Evolutionary conservation across 352 stramenopile genomes (phyloP).

Genomic region (Pythium dissimile): DNA sequence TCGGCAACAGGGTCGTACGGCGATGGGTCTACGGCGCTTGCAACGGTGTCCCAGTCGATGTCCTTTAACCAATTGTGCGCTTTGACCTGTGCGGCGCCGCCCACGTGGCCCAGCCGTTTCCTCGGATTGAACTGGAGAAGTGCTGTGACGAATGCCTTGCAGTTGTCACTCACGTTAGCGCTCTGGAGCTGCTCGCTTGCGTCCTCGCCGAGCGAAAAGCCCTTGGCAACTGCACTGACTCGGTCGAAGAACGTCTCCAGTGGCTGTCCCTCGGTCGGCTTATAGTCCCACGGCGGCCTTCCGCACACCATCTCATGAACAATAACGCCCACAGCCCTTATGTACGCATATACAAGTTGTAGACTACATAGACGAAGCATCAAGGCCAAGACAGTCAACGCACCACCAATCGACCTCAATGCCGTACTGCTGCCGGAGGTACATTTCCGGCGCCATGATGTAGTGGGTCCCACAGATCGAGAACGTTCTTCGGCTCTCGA

Average conservation of each 20-base stretch:
- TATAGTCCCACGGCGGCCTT: conserved; percentile 67
- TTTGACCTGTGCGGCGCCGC: conserved; percentile 49
- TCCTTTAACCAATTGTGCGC: conserved; percentile 58
- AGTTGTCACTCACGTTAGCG: conserved; percentile 1
- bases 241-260: conserved; percentile 10
- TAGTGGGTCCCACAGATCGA: conserved; percentile 76
- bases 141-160: conserved; percentile 3
- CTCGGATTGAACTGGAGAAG: conserved; percentile 28
- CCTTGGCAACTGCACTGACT: conserved; percentile 12
- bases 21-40: background rate
- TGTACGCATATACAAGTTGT: conserved; percentile 12
- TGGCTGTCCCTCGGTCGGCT: conserved; percentile 29
- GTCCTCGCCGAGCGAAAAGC: background rate
- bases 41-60: conserved; percentile 35
- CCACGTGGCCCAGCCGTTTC: conserved; percentile 38
- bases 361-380: background rate
- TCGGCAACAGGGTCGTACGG: conserved; percentile 36
- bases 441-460: conserved; percentile 71
- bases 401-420: conserved; percentile 71
- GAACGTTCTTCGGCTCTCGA: conserved; percentile 12
- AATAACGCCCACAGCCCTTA: conserved; percentile 68
- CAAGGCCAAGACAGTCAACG: background rate
- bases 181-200: background rate
- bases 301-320: conserved; percentile 73
- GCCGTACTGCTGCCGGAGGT: conserved; percentile 31